phyloP scores from a whole-genome alignment of 192 early-diverging fungal genomes.

The Coemansia sp. region DNA sequence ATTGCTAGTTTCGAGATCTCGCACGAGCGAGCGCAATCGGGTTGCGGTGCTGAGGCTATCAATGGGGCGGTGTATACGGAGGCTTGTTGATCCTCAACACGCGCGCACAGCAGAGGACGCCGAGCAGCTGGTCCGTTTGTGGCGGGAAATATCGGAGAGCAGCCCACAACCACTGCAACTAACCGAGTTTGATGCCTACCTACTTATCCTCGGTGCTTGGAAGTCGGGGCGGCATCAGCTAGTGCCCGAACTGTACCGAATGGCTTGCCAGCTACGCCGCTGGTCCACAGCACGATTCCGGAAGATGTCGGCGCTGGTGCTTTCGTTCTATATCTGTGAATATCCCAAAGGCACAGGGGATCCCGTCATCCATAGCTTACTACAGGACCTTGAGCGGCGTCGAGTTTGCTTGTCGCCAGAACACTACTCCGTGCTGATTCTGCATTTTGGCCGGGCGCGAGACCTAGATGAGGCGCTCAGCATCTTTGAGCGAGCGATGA shows the following conservation, averaged over 20 bases:
- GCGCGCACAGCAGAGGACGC: constrained; percentile 20
- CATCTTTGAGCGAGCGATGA: constrained; percentile 34
- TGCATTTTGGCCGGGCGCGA: constrained; percentile 30
- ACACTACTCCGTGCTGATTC: constrained; percentile 41
- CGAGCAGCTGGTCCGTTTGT: constrained; percentile 9
- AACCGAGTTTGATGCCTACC: constrained; percentile 21
- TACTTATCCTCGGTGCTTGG: constrained; percentile 42
- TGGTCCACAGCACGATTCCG: too few relatives aligned
- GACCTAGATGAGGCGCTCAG: constrained; percentile 27
- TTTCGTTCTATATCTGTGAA: constrained; percentile 41
- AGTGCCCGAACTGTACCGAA: constrained; percentile 30
- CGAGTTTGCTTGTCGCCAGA: constrained; percentile 16
- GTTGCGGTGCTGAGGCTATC: constrained; percentile 21
- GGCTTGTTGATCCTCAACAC: constrained; percentile 5
- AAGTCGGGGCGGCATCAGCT: constrained; percentile 28
- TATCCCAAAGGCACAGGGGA: constrained; percentile 7
- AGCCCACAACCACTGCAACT: constrained; percentile 16
- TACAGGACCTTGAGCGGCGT: constrained; percentile 32
- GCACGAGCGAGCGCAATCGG: constrained; percentile 15
- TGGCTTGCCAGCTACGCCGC: constrained; percentile 20
- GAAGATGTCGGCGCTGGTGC: constrained; percentile 26
- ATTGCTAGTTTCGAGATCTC: constrained; percentile 21
- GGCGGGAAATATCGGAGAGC: constrained; percentile 15
- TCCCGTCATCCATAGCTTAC: constrained; percentile 8
- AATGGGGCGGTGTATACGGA: constrained; percentile 43